Evolutionary conservation across 2,329 filamentous ascomycete genomes (phyloP).

Genomic region (Aspergillus sp.): DNA sequence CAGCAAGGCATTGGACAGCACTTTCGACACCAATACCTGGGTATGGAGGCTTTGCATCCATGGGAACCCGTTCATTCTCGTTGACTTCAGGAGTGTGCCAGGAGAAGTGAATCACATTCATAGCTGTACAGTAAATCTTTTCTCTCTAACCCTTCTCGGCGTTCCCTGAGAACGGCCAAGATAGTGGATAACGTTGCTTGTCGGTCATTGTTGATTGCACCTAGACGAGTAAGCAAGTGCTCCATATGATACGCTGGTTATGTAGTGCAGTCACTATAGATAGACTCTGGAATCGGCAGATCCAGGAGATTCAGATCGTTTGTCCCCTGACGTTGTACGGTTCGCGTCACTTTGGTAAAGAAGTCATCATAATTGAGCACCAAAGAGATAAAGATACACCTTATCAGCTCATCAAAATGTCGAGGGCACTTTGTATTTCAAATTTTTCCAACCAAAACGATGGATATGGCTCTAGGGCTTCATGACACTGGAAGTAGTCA

Average conservation of each 20-base stretch:
- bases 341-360: background rate
- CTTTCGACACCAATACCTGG: background rate
- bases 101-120: background rate
- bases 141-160: background rate
- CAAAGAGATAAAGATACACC: background rate
- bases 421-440: background rate
- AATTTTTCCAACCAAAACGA: background rate
- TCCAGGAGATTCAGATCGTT: background rate
- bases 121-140: background rate
- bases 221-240: background rate
- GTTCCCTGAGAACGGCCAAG: background rate
- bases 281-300: background rate
- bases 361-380: background rate
- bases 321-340: background rate
- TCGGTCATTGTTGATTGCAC: background rate
- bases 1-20: background rate
- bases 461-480: background rate
- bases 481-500: slow-evolving; percentile 4
- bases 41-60: background rate
- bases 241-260: no score
- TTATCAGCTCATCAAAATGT: background rate
- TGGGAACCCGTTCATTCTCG: background rate
- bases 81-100: background rate
- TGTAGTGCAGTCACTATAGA: background rate
- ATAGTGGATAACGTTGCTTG: background rate